Percentiles rank a stretch among this genome's conserved stretches.
Evolutionary conservation across 768 basidiomycete genomes (phyloP).

Genomic region (Tylopilus felleus): DNA sequence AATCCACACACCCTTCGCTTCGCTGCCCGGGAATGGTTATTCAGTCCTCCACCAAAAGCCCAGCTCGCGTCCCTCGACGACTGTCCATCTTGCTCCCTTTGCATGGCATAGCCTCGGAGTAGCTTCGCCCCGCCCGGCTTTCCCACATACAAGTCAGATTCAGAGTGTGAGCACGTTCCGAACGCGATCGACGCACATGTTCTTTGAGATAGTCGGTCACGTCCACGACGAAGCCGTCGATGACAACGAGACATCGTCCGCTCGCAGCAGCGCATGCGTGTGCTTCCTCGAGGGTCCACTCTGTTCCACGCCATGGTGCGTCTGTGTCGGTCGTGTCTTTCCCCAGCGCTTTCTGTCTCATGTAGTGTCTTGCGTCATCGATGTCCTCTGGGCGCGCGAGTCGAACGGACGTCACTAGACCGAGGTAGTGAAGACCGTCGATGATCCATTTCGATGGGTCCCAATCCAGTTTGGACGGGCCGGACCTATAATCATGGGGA

Average conservation of each 20-base stretch:
- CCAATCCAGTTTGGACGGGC: conserved; percentile 11
- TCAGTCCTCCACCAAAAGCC: conserved; percentile 8
- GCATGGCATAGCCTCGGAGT: conserved; percentile 2
- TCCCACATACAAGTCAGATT: not conserved
- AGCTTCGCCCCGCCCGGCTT: conserved; percentile 8
- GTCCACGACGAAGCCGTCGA: conserved; percentile 9
- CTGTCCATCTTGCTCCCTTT: not conserved
- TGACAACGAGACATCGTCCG: conserved; percentile 2
- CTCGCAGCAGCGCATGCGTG: not conserved
- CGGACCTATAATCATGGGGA: conserved; percentile 13
- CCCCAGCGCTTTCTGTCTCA: conserved; percentile 4
- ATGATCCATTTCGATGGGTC: conserved; percentile 16
- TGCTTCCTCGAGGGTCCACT: conserved; percentile 5
- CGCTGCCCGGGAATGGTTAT: conserved; percentile 7
- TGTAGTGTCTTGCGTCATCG: conserved; percentile 5
- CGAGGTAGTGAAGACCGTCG: conserved; percentile 2
- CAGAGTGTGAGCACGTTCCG: not conserved
- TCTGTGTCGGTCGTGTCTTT: not conserved
- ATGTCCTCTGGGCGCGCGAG: conserved; percentile 7
- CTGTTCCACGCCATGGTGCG: conserved; percentile 1
- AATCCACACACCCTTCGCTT: not conserved
- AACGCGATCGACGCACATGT: conserved; percentile 6
- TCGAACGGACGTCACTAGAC: conserved; percentile 7
- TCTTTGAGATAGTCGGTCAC: conserved; percentile 4
- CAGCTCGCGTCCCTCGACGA: conserved; percentile 11